These are phyloP conservation scores for Cicer arietinum DNA, from an alignment of 306 rosid genomes.

Conservation along the genomic window DNA sequence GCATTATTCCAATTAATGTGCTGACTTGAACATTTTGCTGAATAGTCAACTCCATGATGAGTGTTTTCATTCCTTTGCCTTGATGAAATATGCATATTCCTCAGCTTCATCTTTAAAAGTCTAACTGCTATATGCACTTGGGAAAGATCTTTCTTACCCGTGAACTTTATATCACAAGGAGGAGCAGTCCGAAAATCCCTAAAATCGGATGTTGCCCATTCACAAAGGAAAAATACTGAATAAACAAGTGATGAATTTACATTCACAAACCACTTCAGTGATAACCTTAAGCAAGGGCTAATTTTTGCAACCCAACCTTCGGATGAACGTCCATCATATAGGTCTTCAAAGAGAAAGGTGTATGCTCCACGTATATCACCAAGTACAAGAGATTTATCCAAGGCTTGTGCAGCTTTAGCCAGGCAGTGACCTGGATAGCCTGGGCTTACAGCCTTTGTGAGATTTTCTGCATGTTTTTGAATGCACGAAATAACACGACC, in stretches of 20 bases:
- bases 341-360: slow-evolving; percentile 77
- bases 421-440: slow-evolving; percentile 76
- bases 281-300: slow-evolving; percentile 78
- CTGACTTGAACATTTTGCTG: slow-evolving; percentile 57
- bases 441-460: slow-evolving; percentile 77
- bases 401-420: slow-evolving; percentile 79
- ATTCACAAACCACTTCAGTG: slow-evolving; percentile 78
- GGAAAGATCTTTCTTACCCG: slow-evolving; percentile 86
- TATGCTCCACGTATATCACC: slow-evolving; percentile 74
- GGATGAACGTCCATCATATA: slow-evolving; percentile 60
- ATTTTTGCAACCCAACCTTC: slow-evolving; percentile 84
- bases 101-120: slow-evolving; percentile 69
- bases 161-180: slow-evolving; percentile 68
- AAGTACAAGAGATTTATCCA: slow-evolving; percentile 74
- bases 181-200: slow-evolving; percentile 76
- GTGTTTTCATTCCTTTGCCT: slow-evolving; percentile 53
- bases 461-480: slow-evolving; percentile 67
- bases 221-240: slow-evolving; percentile 92
- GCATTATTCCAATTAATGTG: slow-evolving; percentile 48
- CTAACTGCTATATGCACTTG: slow-evolving; percentile 77
- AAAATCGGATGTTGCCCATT: slow-evolving; percentile 97
- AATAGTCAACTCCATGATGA: slow-evolving; percentile 41
- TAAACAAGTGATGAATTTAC: slow-evolving; percentile 63
- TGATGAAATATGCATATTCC: slow-evolving; percentile 57
- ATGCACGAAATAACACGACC: slow-evolving; percentile 68